phyloP scores from a whole-genome alignment of 1,284 basidiomycete species.

The Phellopilus nigrolimitatus region DNA sequence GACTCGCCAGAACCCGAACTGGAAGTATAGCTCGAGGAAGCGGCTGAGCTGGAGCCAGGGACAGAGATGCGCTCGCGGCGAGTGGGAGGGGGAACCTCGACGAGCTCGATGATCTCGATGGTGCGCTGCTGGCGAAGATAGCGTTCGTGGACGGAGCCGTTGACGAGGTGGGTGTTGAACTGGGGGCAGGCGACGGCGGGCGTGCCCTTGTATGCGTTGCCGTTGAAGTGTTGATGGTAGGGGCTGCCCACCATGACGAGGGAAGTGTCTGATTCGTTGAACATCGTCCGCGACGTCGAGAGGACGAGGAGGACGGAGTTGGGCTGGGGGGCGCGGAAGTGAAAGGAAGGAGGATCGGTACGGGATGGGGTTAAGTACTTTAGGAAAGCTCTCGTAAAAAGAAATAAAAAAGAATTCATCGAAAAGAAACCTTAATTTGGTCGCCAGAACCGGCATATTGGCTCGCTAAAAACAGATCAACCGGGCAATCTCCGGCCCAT shows the following conservation, averaged over 20 bases:
- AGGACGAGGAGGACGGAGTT: background rate
- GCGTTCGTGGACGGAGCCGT: slow-evolving; percentile 36
- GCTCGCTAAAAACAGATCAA: too few species aligned
- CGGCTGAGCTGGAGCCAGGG: slow-evolving; percentile 32
- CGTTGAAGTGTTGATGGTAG: slow-evolving; percentile 4
- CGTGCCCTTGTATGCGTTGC: slow-evolving; percentile 3
- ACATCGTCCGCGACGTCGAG: background rate
- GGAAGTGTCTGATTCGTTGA: slow-evolving; percentile 15
- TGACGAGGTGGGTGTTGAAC: slow-evolving; percentile 28
- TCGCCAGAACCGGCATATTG: too few species aligned
- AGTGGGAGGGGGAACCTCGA: slow-evolving; percentile 49
- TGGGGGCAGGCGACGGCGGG: slow-evolving; percentile 5
- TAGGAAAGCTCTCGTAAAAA: too few species aligned
- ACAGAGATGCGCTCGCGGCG: slow-evolving; percentile 28
- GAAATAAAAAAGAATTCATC: too few species aligned
- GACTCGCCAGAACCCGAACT: slow-evolving; percentile 26
- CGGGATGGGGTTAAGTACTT: background rate
- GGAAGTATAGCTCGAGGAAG: slow-evolving; percentile 33
- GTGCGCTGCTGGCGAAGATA: slow-evolving; percentile 49
- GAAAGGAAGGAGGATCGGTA: too few species aligned
- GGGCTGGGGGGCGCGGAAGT: background rate
- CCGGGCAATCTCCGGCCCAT: slow-evolving; percentile 5
- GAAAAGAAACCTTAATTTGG: background rate
- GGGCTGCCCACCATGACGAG: slow-evolving; percentile 14
- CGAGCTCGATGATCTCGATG: slow-evolving; percentile 69